Base-by-base conservation (phyloP, 2,329 filamentous ascomycete genomes). In the Pseudogymnoascus sp. region DNA sequence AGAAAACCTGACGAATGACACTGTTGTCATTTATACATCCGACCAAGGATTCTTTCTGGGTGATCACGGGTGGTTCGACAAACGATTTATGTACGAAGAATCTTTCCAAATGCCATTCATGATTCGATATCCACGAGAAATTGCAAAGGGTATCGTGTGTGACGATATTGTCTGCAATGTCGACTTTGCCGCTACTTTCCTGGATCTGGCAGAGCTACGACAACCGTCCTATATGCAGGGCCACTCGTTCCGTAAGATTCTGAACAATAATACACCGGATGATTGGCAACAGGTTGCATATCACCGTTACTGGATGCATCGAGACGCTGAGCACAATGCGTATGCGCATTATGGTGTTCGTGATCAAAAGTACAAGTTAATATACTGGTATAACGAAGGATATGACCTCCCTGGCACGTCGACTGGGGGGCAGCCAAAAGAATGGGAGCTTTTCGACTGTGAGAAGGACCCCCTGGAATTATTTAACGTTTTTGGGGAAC, bases 71-170 rank as follows among this genome's bases (percentile, higher is more conserved):
- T 82, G 79, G 79, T 82, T 81, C 65, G 80, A 82, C 67, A 82
- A 82, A 69, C 76, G 80, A 2, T 81, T 82, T 68, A 81, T 82
- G 76, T 82, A 82, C 68, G 79, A 83, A 63, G 78, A 82, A 67
- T 75, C 72, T 12, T 82, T 82, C 70, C 79, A 82, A 68, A 82
- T 82, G 80, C 79, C 80, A 0, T 79, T 82, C 57, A 66, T 82
- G 3, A 72, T 79, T 7, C 74, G 76, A 0, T 79, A 78, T 54
- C 79, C 80, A 0, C 62, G 58, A 0, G 72, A 73, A 58, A 79
- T 81, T 61, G 43, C 60, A 1, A 61, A 75, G 0, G 72, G 74
- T 0, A 71, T 69, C 0, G 69, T 79, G 0, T 78, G 74, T 62
- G 66, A 77, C 60, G 78, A 80, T 62, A 80, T 81, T 18, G 73